These are phyloP conservation scores for Talaromyces sp. DNA, from an alignment of 2,329 filamentous ascomycete genomes.

Conservation along the genomic window DNA sequence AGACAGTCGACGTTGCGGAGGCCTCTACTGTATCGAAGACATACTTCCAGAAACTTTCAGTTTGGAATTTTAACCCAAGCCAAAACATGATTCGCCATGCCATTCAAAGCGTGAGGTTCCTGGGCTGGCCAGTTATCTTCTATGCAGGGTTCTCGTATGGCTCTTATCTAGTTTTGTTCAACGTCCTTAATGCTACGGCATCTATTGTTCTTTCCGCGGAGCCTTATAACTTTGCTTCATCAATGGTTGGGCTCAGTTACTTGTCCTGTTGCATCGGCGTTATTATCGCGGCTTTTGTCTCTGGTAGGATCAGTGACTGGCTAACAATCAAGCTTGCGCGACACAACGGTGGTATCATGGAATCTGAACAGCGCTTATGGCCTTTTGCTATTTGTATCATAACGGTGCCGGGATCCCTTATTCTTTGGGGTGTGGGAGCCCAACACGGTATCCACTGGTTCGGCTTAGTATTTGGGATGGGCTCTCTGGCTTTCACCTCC, in stretches of 20 bases:
- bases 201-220: constrained; percentile 31
- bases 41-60: constrained; percentile 29
- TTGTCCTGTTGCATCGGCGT: constrained; percentile 32
- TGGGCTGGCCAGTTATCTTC: constrained; percentile 37
- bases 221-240: constrained; percentile 35
- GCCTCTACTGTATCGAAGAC: constrained; percentile 23
- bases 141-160: constrained; percentile 38
- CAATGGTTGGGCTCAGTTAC: constrained; percentile 37
- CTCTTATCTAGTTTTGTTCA: constrained; percentile 36
- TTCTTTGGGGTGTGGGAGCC: constrained; percentile 41
- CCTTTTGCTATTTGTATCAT: constrained; percentile 32
- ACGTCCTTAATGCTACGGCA: constrained; percentile 36
- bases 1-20: constrained; percentile 6
- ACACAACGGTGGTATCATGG: constrained; percentile 37
- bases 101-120: constrained; percentile 29
- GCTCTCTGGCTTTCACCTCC: constrained; percentile 36
- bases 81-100: constrained; percentile 31
- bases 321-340: constrained; percentile 23
- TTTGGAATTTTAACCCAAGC: constrained; percentile 23
- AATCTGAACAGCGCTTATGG: constrained; percentile 40
- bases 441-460: constrained; percentile 30
- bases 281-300: constrained; percentile 31
- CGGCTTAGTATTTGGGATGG: constrained; percentile 40
- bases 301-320: constrained; percentile 37
- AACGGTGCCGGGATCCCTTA: constrained; percentile 28